A percentile compares a stretch with the other conserved stretches of the same genome.
Evolutionary conservation across 805 yeast genomes (phyloP).

Genomic region (Yarrowia deformans): DNA sequence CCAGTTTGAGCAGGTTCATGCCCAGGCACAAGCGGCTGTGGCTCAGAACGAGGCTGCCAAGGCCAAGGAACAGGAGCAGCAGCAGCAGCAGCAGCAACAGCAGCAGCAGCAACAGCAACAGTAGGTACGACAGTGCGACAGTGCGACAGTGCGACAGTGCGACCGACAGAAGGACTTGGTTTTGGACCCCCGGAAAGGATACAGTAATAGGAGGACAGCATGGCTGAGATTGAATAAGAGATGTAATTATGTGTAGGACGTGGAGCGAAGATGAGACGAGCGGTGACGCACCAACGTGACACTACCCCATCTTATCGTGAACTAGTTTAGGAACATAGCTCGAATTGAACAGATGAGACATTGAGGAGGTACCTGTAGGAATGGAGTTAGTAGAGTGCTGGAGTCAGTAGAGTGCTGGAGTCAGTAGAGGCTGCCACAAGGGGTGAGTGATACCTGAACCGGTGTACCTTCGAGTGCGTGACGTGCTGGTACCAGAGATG

Average conservation of each 20-base stretch:
- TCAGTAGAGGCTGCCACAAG: not conserved
- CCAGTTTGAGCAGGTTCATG: slow-evolving; percentile 39
- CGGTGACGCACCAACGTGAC: not conserved
- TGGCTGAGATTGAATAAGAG: slow-evolving; percentile 19
- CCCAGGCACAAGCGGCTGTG: slow-evolving; percentile 35
- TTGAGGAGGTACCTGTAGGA: not conserved
- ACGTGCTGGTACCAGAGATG: too few species aligned
- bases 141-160: not conserved
- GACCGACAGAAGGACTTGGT: not conserved
- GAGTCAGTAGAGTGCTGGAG: too few species aligned
- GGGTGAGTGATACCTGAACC: too few species aligned
- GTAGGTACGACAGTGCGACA: not conserved
- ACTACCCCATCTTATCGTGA: slow-evolving; percentile 8
- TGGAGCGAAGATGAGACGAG: not conserved
- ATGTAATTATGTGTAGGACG: slow-evolving; percentile 2
- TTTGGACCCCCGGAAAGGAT: not conserved
- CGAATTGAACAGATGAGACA: slow-evolving; percentile 10
- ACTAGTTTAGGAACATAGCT: slow-evolving; percentile 10
- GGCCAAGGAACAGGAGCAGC: slow-evolving; percentile 35
- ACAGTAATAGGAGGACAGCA: slow-evolving; percentile 35
- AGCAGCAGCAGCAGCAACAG: slow-evolving; percentile 19
- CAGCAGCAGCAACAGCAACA: not conserved
- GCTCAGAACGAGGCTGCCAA: slow-evolving; percentile 36
- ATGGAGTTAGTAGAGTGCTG: not conserved
- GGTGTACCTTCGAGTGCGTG: too few species aligned